Evolutionary conservation across 306 rosid species (phyloP), one percentile per base, ranked within the genome.

Genomic region (Lablab purpureus): DNA sequence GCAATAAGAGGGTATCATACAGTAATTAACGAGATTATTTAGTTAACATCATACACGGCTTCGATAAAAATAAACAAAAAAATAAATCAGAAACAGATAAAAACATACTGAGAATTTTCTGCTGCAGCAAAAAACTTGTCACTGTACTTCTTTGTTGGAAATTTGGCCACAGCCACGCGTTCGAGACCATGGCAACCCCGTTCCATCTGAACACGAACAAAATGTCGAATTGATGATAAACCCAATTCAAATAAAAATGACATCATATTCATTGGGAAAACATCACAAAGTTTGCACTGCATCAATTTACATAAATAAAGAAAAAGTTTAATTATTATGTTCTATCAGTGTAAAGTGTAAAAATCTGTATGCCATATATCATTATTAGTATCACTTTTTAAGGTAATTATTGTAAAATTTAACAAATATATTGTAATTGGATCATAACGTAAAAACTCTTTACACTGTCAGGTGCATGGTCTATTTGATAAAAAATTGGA

Each of bases 71-170:
- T 13, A 14, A 8, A 17, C 1, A 11, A 43, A 68, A 17, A 63
- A 4, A 8, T 1, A 18, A 22, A 68, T 73, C 63, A 81, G 58
- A 76, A 69, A 45, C 47, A 41, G 51, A 18, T 7, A 50, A 30
- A 71, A 84, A 82, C 96, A 76, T 94, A 94, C 98, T 94, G 98
- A 75, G 94, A 85, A 92, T 88, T 83, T 87, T 89, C 94, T 37
- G 82, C 81, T 12, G 93, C 82, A 40, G 91, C 87, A 85, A 94
- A 94, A 83, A 73, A 87, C 47, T 89, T 88, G 82, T 92, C 97
- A 74, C 84, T 87, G 78, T 75, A 94, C 87, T 90, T 94, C 97
- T 90, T 94, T 50, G 90, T 90, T 1, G 97, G 97, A 84, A 92
- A 92, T 59, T 87, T 90, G 23, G 91, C 94, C 65, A 94, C 82